Evolutionary conservation across 2,329 filamentous ascomycete genomes (phyloP).

Genomic region (Hypoxylon sp.): DNA sequence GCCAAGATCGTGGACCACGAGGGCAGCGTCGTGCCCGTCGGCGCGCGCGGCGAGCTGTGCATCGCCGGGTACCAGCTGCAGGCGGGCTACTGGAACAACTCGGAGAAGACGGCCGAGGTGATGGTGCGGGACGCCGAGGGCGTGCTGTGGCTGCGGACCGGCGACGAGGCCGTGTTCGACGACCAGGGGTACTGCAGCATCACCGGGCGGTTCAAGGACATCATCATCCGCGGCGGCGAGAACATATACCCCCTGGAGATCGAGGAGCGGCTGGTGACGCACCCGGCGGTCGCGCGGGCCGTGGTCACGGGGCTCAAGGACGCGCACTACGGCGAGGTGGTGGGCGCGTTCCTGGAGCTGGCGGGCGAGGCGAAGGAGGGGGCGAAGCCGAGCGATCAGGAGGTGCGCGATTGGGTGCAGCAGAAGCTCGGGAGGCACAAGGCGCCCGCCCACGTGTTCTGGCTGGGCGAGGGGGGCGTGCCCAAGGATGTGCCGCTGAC

Average conservation of each 20-base stretch:
- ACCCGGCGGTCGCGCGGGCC: constrained; percentile 72
- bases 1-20: constrained; percentile 82
- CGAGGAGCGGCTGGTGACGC: constrained; percentile 76
- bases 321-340: constrained; percentile 79
- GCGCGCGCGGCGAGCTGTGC: constrained; percentile 78
- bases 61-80: constrained; percentile 83
- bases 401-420: constrained; percentile 73
- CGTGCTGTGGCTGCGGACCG: constrained; percentile 73
- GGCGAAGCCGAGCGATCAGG: constrained; percentile 60
- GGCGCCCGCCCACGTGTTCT: constrained; percentile 80
- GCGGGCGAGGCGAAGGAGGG: constrained; percentile 50
- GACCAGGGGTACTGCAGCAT: constrained; percentile 77
- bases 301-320: constrained; percentile 78
- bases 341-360: constrained; percentile 71
- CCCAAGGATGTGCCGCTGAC: constrained; percentile 71
- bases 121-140: constrained; percentile 67
- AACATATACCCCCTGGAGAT: constrained; percentile 82
- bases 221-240: constrained; percentile 81
- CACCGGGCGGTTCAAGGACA: constrained; percentile 82
- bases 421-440: constrained; percentile 74
- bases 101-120: constrained; percentile 75
- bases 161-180: constrained; percentile 77
- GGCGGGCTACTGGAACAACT: constrained; percentile 76
- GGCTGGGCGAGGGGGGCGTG: constrained; percentile 74
- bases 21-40: constrained; percentile 75